phyloP scores from a whole-genome alignment of 129 eudicot genomes.

The Centaurea solstitialis region DNA sequence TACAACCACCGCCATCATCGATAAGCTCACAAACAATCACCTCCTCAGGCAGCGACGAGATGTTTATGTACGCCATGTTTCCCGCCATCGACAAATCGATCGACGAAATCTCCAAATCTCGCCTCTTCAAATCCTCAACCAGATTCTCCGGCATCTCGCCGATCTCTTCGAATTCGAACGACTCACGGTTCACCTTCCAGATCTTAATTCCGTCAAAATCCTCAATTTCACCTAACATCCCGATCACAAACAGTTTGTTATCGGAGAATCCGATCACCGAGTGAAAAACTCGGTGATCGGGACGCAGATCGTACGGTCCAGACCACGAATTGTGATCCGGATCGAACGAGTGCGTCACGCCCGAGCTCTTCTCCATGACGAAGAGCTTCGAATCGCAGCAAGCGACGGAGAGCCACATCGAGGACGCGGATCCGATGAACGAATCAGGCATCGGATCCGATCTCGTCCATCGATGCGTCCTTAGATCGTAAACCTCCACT shows the following conservation, averaged over 20 bases:
- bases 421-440: conserved; percentile 41
- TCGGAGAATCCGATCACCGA: conserved; percentile 38
- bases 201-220: conserved; percentile 23
- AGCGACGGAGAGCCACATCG: conserved; percentile 60
- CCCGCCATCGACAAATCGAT: conserved; percentile 35
- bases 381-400: conserved; percentile 9
- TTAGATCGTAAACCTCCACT: conserved; percentile 55
- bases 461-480: conserved; percentile 28
- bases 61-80: conserved; percentile 25
- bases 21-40: conserved; percentile 41
- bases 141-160: conserved; percentile 39
- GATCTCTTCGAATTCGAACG: conserved; percentile 20
- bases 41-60: conserved; percentile 19
- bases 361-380: conserved; percentile 48
- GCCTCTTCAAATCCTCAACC: conserved; percentile 21
- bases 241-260: conserved; percentile 28
- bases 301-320: conserved; percentile 44
- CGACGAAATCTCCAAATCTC: conserved; percentile 16
- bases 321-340: conserved; percentile 37
- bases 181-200: conserved; percentile 26
- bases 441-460: conserved; percentile 57
- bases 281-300: conserved; percentile 29
- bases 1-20: conserved; percentile 28
- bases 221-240: conserved; percentile 25
- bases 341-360: conserved; percentile 44